These are phyloP conservation scores for Sarocladiaceae sp. DNA, from an alignment of 2,329 filamentous ascomycete genomes.

Conservation along the genomic window DNA sequence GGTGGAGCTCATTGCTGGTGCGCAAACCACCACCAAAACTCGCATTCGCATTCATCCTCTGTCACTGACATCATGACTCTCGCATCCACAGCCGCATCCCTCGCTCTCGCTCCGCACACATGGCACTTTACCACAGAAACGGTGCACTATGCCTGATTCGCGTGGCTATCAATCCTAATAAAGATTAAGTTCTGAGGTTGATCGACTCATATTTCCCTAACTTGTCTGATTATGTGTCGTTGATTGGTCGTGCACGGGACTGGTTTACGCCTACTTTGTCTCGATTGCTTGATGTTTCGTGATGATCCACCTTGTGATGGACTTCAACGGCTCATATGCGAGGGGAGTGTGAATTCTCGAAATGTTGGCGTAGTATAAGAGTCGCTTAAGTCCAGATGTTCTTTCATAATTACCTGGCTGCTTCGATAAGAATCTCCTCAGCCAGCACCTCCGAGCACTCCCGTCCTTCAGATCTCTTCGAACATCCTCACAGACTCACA, in stretches of 20 bases:
- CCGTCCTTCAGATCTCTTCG: not conserved
- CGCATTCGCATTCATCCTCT: not conserved
- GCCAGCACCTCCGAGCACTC: not conserved
- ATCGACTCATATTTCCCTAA: not conserved
- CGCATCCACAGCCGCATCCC: not conserved
- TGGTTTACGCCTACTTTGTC: not conserved
- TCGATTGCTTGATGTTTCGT: not conserved
- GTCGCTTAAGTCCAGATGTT: not conserved
- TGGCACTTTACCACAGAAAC: not conserved
- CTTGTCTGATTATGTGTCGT: not conserved
- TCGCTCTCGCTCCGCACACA: not conserved
- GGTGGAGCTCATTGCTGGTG: not conserved
- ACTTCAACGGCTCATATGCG: not conserved
- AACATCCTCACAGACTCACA: not conserved
- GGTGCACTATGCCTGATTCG: slow-evolving; percentile 1
- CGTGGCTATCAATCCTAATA: not conserved
- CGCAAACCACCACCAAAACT: not conserved
- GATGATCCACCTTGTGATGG: not conserved
- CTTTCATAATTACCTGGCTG: not conserved
- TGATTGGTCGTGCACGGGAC: not conserved
- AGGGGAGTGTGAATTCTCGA: not conserved
- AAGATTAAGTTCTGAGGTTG: not conserved
- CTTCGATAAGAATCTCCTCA: not conserved
- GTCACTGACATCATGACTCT: slow-evolving; percentile 4
- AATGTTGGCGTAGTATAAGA: not conserved